phyloP scores from a whole-genome alignment of 371 early-diverging fungal species.

The Mortierella sp. region DNA sequence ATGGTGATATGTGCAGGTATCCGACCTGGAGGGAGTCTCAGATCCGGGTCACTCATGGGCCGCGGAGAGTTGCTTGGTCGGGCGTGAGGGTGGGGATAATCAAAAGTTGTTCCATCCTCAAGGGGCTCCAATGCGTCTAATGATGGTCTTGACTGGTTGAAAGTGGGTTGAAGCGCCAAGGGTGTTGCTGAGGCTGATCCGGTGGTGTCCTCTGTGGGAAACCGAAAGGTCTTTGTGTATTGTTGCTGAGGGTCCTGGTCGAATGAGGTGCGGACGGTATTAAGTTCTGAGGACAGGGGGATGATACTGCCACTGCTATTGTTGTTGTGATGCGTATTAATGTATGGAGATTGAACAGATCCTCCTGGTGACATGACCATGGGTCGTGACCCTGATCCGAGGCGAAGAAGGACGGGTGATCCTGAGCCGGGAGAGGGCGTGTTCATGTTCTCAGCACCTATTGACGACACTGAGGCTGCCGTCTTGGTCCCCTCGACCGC shows the following conservation, averaged over 20 bases:
- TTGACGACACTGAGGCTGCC: conserved; percentile 26
- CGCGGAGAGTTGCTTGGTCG: conserved; percentile 26
- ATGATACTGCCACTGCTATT: conserved; percentile 16
- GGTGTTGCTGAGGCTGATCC: conserved; percentile 36
- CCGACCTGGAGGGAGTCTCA: conserved; percentile 23
- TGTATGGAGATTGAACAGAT: conserved; percentile 17
- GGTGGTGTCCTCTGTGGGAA: conserved; percentile 32
- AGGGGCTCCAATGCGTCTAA: conserved; percentile 40
- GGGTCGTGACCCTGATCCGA: conserved; percentile 46
- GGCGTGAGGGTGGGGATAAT: background rate
- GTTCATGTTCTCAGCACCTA: conserved; percentile 26
- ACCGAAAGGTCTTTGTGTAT: conserved; percentile 3
- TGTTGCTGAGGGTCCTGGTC: conserved; percentile 33
- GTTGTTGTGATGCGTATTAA: conserved; percentile 23
- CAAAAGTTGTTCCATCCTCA: conserved; percentile 5
- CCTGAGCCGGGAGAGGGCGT: conserved; percentile 36
- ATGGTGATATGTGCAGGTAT: conserved; percentile 28
- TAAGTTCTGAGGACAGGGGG: conserved; percentile 22
- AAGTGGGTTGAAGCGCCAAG: conserved; percentile 29
- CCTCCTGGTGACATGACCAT: conserved; percentile 30
- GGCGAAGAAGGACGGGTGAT: conserved; percentile 45
- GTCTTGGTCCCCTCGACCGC: conserved; percentile 47
- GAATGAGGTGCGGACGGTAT: conserved; percentile 27
- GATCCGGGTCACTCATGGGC: conserved; percentile 44
- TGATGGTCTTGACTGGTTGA: conserved; percentile 27